Evolutionary conservation across 148 eudicot genomes (phyloP), one percentile per base, ranked within the genome.

Genomic region (Amaranthus palmeri): DNA sequence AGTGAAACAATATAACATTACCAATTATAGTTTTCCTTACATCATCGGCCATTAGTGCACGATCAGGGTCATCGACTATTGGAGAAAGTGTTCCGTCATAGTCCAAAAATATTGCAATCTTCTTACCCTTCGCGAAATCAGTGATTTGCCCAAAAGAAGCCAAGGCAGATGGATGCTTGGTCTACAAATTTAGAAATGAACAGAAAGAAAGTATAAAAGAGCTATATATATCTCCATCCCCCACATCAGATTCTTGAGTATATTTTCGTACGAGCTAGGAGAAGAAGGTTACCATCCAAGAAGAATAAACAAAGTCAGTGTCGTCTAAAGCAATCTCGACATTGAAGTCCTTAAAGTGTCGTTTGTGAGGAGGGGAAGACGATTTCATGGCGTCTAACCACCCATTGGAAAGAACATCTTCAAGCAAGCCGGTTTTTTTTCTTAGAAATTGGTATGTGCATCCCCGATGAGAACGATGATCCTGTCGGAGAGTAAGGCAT

Each of bases 51-150:
- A 92, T 85, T 74, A 92, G 79, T 68, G 97, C 97, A 68, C 88
- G 83, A 82, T 92, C 97, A 73, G 96, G 96, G 69, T 92, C 93
- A 75, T 90, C 87, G 0, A 92, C 97, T 10, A 92, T 92, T 6
- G 97, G 97, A 36, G 96, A 85, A 42, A 92, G 92, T 25, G 97
- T 92, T 17, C 96, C 97, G 36, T 92, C 97, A 78, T 92, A 92
- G 79, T 92, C 98, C 79, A 90, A 73, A 74, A 92, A 92, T 18
- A 92, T 53, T 46, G 88, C 98, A 48, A 92, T 77, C 84, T 82
- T 88, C 73, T 83, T 90, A 47, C 80, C 76, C 75, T 75, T 77
- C 4, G 87, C 93, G n/a, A 69, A 65, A 8, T 65, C 66, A 51
- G 58, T 68, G 50, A 92, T 85, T 64, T 64, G 55, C 68, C 81